Percentiles rank a stretch among this genome's conserved stretches.
These are phyloP conservation scores for Pseudopyricularia cyperi DNA, from an alignment of 2,329 filamentous ascomycete genomes.

Conservation along the genomic window DNA sequence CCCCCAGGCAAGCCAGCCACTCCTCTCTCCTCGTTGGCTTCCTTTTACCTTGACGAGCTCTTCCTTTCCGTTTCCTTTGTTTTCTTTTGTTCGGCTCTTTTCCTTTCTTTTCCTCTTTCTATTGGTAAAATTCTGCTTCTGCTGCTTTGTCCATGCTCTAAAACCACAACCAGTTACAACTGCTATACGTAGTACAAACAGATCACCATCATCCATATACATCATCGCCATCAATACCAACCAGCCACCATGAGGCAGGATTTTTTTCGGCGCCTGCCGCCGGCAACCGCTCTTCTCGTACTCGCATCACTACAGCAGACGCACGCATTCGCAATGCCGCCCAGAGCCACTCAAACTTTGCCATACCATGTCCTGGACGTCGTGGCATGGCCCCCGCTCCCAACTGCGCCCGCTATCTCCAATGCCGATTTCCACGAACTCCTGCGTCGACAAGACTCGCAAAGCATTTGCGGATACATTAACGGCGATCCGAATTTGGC, in stretches of 20 bases:
- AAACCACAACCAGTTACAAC: too few relatives aligned
- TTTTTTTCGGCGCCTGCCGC: conserved; percentile 15
- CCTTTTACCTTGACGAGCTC: too few relatives aligned
- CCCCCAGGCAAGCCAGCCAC: too few relatives aligned
- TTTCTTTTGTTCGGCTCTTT: too few relatives aligned
- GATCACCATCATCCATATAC: background rate
- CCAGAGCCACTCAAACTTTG: conserved; percentile 12
- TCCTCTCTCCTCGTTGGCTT: too few relatives aligned
- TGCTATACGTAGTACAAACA: too few relatives aligned
- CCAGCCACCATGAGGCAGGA: conserved; percentile 6
- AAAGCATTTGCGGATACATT: conserved; percentile 46
- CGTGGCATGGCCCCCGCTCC: conserved; percentile 17
- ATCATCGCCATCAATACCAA: background rate
- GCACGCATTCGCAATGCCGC: conserved; percentile 11
- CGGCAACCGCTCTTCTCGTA: conserved; percentile 16
- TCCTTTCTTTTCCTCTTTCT: too few relatives aligned
- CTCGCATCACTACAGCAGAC: conserved; percentile 12
- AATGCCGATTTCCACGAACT: conserved; percentile 20
- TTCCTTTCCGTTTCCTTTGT: too few relatives aligned
- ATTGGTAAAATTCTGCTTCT: too few relatives aligned
- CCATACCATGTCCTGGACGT: conserved; percentile 17
- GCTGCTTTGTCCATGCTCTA: too few relatives aligned
- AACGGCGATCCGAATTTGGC: conserved; percentile 36
- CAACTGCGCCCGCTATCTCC: conserved; percentile 26
- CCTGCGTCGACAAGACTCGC: conserved; percentile 26